These are phyloP conservation scores for Melampsora abietis-canadensis DNA, from an alignment of 1,284 basidiomycete species.

Conservation along the genomic window DNA sequence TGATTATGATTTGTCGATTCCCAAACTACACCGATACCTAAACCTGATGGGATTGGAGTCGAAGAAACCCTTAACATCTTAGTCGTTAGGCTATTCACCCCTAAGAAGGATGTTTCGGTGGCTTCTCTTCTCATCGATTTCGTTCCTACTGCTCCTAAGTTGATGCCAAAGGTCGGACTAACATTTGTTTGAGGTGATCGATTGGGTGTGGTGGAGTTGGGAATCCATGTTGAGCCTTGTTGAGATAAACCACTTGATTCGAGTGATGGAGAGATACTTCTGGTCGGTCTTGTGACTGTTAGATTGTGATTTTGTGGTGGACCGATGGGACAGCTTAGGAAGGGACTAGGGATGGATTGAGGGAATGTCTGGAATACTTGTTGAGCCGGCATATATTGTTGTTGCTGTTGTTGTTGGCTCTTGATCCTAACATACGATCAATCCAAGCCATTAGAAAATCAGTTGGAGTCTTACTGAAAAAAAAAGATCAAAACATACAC, in stretches of 20 bases:
- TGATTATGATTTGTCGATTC: constrained; percentile 13
- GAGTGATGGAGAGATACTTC: background rate
- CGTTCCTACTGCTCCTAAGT: constrained; percentile 12
- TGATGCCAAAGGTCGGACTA: constrained; percentile 13
- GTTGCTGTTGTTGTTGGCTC: constrained; percentile 23
- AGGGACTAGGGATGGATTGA: background rate
- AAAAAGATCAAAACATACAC: background rate
- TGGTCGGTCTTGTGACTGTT: background rate
- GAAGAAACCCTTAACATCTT: constrained; percentile 33
- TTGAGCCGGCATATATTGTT: background rate
- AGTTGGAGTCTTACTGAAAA: too few relatives aligned
- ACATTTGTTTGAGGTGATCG: constrained; percentile 7
- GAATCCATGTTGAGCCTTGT: background rate
- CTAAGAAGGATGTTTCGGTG: constrained; percentile 20
- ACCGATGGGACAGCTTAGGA: background rate
- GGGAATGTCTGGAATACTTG: background rate
- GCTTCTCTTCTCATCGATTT: constrained; percentile 30
- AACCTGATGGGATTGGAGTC: constrained; percentile 17
- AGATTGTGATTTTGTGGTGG: background rate
- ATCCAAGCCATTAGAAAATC: background rate
- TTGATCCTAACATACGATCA: background rate
- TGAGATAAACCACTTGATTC: too few relatives aligned
- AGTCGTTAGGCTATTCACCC: constrained; percentile 6
- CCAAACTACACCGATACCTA: constrained; percentile 37
- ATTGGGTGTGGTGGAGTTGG: background rate